phyloP scores from a whole-genome alignment of 345 rosid species.

The Noccaea bulbosa region DNA sequence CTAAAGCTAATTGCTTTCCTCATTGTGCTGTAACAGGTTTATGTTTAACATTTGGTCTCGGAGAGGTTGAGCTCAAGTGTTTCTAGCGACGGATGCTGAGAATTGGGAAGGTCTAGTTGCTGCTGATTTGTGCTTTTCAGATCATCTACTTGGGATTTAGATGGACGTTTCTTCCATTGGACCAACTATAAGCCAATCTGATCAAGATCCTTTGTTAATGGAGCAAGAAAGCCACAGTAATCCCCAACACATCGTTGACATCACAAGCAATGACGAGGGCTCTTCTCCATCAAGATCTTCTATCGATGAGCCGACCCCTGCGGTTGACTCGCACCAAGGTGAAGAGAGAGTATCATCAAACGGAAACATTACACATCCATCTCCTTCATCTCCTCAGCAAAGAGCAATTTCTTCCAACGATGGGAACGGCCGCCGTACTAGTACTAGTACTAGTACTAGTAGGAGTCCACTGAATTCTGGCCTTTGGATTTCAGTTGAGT shows the following conservation, averaged over 20 bases:
- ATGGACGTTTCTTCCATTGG: conserved; percentile 62
- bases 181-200: conserved; percentile 47
- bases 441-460: conserved; percentile 41
- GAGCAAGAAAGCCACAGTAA: conserved; percentile 51
- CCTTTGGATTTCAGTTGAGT: conserved; percentile 82
- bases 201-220: conserved; percentile 68
- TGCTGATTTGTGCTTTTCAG: conserved; percentile 43
- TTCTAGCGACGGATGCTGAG: background rate
- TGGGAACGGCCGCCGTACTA: conserved; percentile 49
- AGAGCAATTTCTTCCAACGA: conserved; percentile 54
- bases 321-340: conserved; percentile 36
- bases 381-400: conserved; percentile 46
- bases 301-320: conserved; percentile 45
- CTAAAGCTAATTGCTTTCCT: conserved; percentile 9
- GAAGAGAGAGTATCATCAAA: conserved; percentile 47
- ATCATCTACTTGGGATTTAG: conserved; percentile 48
- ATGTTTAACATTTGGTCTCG: conserved; percentile 8
- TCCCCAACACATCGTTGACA: conserved; percentile 62
- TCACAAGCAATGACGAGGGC: conserved; percentile 49
- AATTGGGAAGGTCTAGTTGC: conserved; percentile 17
- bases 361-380: conserved; percentile 27
- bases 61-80: background rate
- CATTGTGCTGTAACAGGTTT: conserved; percentile 30
- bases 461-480: conserved; percentile 86
- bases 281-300: conserved; percentile 59